phyloP scores from a whole-genome alignment of 2,329 filamentous ascomycete species.

The Xylaria hypoxylon region DNA sequence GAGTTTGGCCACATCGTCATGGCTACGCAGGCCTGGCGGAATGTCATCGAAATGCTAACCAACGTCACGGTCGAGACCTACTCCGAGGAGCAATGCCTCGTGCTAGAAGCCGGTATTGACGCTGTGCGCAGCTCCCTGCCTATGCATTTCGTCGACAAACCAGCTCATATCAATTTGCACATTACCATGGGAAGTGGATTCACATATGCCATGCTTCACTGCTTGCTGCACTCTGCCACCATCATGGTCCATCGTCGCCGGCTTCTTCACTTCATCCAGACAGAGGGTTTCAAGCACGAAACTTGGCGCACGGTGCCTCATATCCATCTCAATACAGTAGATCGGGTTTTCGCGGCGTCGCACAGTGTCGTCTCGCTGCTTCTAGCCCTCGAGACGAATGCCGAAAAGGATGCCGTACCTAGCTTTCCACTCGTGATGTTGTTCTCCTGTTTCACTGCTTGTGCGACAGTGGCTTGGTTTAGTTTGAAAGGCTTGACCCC shows the following conservation, averaged over 20 bases:
- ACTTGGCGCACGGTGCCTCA: conserved; percentile 63
- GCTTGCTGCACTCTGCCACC: conserved; percentile 69
- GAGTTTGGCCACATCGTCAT: conserved; percentile 72
- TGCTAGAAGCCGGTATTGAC: conserved; percentile 66
- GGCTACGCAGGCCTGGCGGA: conserved; percentile 71
- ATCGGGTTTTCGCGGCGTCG: conserved; percentile 68
- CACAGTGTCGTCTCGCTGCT: conserved; percentile 69
- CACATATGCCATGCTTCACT: conserved; percentile 72
- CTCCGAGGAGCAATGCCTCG: conserved; percentile 64
- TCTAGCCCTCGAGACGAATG: conserved; percentile 65
- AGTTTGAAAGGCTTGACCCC: conserved; percentile 71
- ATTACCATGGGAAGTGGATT: conserved; percentile 74
- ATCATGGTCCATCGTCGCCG: conserved; percentile 71
- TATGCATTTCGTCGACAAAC: conserved; percentile 71
- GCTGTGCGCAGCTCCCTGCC: conserved; percentile 65
- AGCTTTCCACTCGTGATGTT: conserved; percentile 74
- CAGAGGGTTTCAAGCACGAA: conserved; percentile 64
- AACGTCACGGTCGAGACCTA: conserved; percentile 64
- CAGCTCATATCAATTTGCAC: conserved; percentile 70
- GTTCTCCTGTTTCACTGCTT: conserved; percentile 71
- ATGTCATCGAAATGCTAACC: conserved; percentile 71
- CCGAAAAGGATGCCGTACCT: conserved; percentile 68
- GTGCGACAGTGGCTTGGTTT: conserved; percentile 70
- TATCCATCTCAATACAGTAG: conserved; percentile 63
- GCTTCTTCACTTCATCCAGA: conserved; percentile 68